Evolutionary conservation across 2,329 filamentous ascomycete species (phyloP).

Genomic region (Gnomoniopsis smithogilvyi): DNA sequence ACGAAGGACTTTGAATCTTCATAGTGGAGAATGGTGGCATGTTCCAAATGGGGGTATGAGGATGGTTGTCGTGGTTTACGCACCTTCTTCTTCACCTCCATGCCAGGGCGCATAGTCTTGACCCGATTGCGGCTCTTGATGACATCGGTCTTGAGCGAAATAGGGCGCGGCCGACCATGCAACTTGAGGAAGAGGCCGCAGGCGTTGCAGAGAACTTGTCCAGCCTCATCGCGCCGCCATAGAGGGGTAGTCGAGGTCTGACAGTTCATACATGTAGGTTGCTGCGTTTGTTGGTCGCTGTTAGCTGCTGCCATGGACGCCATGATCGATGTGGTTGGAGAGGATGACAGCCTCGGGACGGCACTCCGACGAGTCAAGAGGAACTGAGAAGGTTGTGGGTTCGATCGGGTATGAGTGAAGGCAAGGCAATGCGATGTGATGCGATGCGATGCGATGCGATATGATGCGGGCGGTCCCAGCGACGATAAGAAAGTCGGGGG

Average conservation of each 20-base stretch:
- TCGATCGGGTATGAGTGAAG: too few species aligned
- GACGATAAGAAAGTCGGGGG: slow-evolving; percentile 3
- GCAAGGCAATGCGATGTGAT: not conserved
- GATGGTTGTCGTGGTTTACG: slow-evolving; percentile 21
- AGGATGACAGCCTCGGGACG: slow-evolving; percentile 9
- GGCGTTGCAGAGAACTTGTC: slow-evolving; percentile 95
- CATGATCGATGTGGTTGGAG: slow-evolving; percentile 32
- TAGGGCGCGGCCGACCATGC: slow-evolving; percentile 87
- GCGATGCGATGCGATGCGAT: not conserved
- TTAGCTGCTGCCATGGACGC: slow-evolving; percentile 50
- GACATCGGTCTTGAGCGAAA: slow-evolving; percentile 96
- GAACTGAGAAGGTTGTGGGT: not conserved
- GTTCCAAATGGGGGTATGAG: not conserved
- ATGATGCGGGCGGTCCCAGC: not conserved
- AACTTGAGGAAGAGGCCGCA: slow-evolving; percentile 97
- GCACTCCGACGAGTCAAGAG: not conserved
- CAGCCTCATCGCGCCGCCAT: slow-evolving; percentile 95
- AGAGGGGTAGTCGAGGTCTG: slow-evolving; percentile 91
- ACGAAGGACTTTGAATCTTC: slow-evolving; percentile 3
- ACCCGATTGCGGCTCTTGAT: slow-evolving; percentile 99
- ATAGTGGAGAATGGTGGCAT: not conserved
- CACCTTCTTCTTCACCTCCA: slow-evolving; percentile 83
- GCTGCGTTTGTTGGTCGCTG: slow-evolving; percentile 58
- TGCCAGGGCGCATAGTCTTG: slow-evolving; percentile 77
- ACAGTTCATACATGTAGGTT: slow-evolving; percentile 97